phyloP scores from a whole-genome alignment of 805 yeast genomes.

The Saccharomycopsis sp. region DNA sequence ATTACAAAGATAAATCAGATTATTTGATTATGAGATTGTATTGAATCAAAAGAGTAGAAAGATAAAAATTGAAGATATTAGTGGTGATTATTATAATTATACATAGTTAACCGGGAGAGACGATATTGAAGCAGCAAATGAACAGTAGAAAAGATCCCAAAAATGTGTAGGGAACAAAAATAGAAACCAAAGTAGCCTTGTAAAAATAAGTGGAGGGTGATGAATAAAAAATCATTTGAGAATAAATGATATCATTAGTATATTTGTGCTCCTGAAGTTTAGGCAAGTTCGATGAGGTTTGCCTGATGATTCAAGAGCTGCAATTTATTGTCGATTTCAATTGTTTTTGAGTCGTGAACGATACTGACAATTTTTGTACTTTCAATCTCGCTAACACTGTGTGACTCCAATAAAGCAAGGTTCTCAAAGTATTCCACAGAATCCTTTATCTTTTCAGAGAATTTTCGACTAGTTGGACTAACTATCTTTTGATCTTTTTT shows the following conservation, averaged over 20 bases:
- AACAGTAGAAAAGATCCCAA: not conserved
- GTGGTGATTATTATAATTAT: not conserved
- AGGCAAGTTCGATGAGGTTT: not conserved
- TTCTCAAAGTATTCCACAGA: constrained; percentile 1
- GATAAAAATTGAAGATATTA: too few species aligned
- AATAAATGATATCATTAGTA: not conserved
- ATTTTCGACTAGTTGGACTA: not conserved
- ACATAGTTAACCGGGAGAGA: not conserved
- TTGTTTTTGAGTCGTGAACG: not conserved
- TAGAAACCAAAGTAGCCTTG: not conserved
- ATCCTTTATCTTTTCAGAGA: constrained; percentile 2
- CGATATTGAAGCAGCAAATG: not conserved
- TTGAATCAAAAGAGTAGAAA: not conserved
- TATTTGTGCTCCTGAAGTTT: not conserved
- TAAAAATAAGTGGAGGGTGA: not conserved
- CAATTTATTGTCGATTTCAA: not conserved
- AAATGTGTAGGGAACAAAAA: not conserved
- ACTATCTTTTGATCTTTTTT: not conserved
- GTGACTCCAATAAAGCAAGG: not conserved
- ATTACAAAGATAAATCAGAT: too few species aligned
- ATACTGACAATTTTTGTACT: not conserved
- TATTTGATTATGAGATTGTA: too few species aligned
- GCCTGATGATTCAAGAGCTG: constrained; percentile 1
- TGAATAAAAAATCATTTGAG: not conserved
- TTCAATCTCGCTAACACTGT: not conserved